Percentiles rank a stretch among this genome's conserved stretches.
Evolutionary conservation across 2,329 filamentous ascomycete genomes (phyloP).

Genomic region (Apiospora rasikravindrae): DNA sequence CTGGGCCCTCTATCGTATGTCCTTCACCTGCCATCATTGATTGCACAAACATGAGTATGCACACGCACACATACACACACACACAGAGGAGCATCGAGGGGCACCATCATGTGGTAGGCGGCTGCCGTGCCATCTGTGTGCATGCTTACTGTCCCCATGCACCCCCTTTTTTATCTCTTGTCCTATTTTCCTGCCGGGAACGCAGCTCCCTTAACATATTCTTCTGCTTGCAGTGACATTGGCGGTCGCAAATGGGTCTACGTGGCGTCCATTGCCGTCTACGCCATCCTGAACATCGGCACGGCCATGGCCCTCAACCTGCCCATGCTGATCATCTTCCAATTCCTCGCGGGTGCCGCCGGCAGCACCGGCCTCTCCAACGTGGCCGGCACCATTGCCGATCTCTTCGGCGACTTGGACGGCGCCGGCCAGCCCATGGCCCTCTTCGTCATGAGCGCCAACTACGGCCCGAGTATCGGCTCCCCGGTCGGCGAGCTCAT

Average conservation of each 20-base stretch:
- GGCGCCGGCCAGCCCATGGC: slow-evolving; percentile 49
- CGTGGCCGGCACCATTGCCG: slow-evolving; percentile 43
- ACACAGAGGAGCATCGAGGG: not conserved
- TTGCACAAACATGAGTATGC: not conserved
- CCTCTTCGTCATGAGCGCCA: slow-evolving; percentile 46
- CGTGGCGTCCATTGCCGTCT: slow-evolving; percentile 41
- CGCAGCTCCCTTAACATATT: slow-evolving; percentile 12
- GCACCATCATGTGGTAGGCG: not conserved
- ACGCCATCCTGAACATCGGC: slow-evolving; percentile 43
- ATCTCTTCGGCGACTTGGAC: slow-evolving; percentile 43
- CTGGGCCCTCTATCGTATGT: slow-evolving; percentile 47
- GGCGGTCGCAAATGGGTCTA: slow-evolving; percentile 51
- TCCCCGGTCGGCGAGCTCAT: slow-evolving; percentile 48
- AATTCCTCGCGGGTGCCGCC: slow-evolving; percentile 41
- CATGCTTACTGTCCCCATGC: not conserved
- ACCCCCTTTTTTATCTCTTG: not conserved
- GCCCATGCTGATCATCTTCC: slow-evolving; percentile 46
- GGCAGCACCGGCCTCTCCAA: slow-evolving; percentile 43
- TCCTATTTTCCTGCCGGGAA: not conserved
- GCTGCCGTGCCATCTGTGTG: not conserved
- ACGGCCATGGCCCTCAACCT: slow-evolving; percentile 41
- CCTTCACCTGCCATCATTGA: slow-evolving; percentile 14
- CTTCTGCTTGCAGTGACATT: slow-evolving; percentile 40
- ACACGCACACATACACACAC: not conserved
- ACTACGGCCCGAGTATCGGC: slow-evolving; percentile 45